Base-by-base conservation (phyloP, 2,329 filamentous ascomycete species). In the Microsporum audouinii region DNA sequence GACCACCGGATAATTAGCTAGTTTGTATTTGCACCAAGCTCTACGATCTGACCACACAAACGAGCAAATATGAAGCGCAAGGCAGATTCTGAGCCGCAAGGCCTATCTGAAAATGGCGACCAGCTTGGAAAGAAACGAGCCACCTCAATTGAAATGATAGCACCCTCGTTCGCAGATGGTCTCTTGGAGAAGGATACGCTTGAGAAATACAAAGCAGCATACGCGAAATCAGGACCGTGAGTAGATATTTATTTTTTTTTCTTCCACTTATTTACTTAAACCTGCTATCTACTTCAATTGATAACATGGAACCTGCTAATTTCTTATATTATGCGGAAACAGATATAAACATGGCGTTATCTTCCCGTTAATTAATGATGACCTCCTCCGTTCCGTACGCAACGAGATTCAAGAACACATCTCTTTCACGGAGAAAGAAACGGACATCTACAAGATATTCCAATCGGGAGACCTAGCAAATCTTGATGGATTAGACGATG, bases 401-500 rank as follows among this genome's bases (percentile, higher is more conserved):
- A 78, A 82, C 70, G 94, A 99, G 77, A 92, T 97, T 74, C 87
- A 87, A 74, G 82, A 88, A 67, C 91, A 96, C 71, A 88, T 99
- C 67, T 86, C 89, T 67, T 99, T 99, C 78, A 96, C 94, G 10
- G 91, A 91, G 68, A 99, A 99, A 75, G 94, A 99, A 76, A 99
- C 94, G 56, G 94, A 99, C 74, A 99, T 99, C 69, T 99, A 99
- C 83, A 96, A 95, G 77, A 97, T 99, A 71, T 91, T 96, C 81
- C 94, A 99, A 79, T 97, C 92, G 3, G 94, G 94, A 66, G 94
- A 99, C 73, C 82, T 99, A 38, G 94, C 94, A 55, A 99, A 99
- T 76, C 84, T 99, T 62, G 92, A 96, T 75, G 94, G 94, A 29
- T 83, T 99, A 49, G 89, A 95, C 64, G 87, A 95, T 71, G 85